Conservation (phyloP, 139 green algal genomes). For the Yamagishiella unicocca region DNA sequence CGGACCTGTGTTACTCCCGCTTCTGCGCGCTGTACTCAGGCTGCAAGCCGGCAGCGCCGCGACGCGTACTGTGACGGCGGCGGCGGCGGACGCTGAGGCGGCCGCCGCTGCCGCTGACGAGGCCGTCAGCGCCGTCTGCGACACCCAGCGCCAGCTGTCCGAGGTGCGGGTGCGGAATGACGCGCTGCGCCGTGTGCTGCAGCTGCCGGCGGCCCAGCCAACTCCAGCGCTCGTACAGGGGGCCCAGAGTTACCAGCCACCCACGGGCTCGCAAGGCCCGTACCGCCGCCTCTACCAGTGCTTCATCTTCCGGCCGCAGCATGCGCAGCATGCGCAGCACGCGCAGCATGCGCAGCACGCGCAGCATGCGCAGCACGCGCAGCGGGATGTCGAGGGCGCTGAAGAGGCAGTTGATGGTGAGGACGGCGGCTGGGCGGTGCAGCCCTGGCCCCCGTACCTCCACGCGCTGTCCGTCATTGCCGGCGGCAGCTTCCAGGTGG, state of each 20-base stretch:
- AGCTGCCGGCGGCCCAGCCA: neutral
- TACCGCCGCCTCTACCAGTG: slow-evolving; percentile 45
- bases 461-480: slow-evolving; percentile 46
- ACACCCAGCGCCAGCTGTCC: neutral
- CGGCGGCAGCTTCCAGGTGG: slow-evolving; percentile 36
- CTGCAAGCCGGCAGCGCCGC: neutral
- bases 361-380: too few relatives aligned
- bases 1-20: too few relatives aligned
- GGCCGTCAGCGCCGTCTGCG: neutral
- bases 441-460: slow-evolving; percentile 28
- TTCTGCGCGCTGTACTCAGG: neutral
- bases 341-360: too few relatives aligned
- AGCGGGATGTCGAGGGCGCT: too few relatives aligned
- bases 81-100: neutral
- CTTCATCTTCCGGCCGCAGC: slow-evolving; percentile 38
- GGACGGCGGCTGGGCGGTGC: neutral
- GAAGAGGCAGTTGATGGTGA: neutral
- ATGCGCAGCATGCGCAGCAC: too few relatives aligned
- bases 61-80: neutral
- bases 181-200: neutral
- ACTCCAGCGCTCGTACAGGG: neutral
- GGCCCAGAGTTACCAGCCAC: too few relatives aligned
- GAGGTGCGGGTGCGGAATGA: neutral
- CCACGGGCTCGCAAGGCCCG: neutral
- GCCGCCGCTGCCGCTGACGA: slow-evolving; percentile 30